Evolutionary conservation across 148 eudicot species (phyloP), one percentile per base, ranked within the genome.

Genomic region (Camellia granthamiana): DNA sequence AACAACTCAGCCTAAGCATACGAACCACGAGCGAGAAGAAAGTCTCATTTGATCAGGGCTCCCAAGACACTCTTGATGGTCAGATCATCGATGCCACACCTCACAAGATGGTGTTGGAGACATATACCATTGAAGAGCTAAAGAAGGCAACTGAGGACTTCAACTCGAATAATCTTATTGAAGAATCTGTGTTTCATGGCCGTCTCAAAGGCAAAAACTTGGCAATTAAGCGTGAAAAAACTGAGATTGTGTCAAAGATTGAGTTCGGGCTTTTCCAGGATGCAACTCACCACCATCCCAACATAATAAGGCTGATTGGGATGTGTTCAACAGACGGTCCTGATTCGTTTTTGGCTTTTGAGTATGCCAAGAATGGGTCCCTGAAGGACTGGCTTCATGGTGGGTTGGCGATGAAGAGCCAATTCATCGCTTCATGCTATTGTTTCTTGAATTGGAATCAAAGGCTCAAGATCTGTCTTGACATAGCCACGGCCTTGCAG

Each of bases 361-460:
- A 94, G 89, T 94, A 94, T 58, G 98, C 98, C 2, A 86, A 81
- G 74, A 94, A 94, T 58, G 98, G 98, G 38, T 91, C 97, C 3
- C 79, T 94, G 49, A 92, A 90, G 85, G 98, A 94, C 76, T 94
- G 98, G 97, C 84, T 94, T 69, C 98, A 94, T 61, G 92, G 98
- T 5, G 98, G 98, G 3, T 86, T 95, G 69, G 98, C 98, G 5
- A 88, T 93, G 89, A 94, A 94, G 77, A 94, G 92, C 87, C 98
- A 92, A 6, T 94, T 94, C 80, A 94, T 94, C 3, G 90, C 93
- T 10, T 94, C 98, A 9, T 95, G 97, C 78, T 81, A 80, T 75
- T 91, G 97, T 69, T 95, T 93, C 80, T 81, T 95, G 74, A 89
- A 86, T 46, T 95, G 98, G 98, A 85, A 76, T 60, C 97, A 92